Base-by-base conservation (phyloP, 441 rosid species). In the Rhodomyrtus psidioides region DNA sequence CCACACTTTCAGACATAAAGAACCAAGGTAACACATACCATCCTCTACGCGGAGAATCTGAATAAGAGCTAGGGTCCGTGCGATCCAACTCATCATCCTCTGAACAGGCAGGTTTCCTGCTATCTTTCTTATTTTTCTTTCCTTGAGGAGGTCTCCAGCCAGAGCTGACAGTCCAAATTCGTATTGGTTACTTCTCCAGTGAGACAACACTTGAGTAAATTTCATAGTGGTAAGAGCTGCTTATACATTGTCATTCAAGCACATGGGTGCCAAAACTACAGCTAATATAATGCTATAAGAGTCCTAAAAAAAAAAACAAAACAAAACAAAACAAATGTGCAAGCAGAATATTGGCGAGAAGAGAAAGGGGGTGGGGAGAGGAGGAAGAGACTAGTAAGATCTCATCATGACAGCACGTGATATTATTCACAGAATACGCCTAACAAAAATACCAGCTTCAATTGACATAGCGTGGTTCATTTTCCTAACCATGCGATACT, bases 21-120 rank as follows among this genome's bases (percentile, higher is more conserved):
- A 70, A 70, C 79, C 79, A 70, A 70, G 10, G 79, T 19, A 70
- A 70, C 79, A 62, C 84, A 56, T 93, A 97, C 99, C 99, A 97
- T 93, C 99, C 99, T 85, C 99, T 98, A 53, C 99, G 98, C 74
- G 99, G 99, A 91, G 99, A 99, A 92, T 97, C 99, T 75, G 99
- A 97, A 91, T 97, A 97, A 87, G 99, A 91, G 91, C 99, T 97
- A 84, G 99, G 99, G 86, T 97, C 99, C 99, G 96, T 97, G 26
- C 99, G 99, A 88, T 97, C 99, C 91, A 96, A 89, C 87, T 97
- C 99, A 88, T 94, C 99, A 90, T 97, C 99, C 74, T 95, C 98
- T 8, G 89, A 74, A 86, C 86, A 84, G 53, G 91, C 88, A 81
- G 98, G 99, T 86, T 96, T 97, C 91, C 89, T 94, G 91, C 92